These are phyloP conservation scores for Penicillium sp. DNA, from an alignment of 2,329 filamentous ascomycete species.

Conservation along the genomic window DNA sequence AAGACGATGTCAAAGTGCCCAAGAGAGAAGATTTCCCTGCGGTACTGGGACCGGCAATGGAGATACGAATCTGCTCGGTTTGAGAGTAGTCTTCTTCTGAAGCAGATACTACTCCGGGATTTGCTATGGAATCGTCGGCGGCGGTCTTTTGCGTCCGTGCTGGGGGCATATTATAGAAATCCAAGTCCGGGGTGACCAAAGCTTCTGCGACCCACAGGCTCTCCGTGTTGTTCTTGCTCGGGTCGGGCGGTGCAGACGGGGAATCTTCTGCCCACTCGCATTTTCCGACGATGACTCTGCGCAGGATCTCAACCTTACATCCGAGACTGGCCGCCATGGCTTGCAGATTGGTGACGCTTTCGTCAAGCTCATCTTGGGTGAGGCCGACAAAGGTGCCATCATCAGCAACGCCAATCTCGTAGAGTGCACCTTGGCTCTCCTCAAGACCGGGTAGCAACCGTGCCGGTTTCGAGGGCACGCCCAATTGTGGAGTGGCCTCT, in stretches of 20 bases:
- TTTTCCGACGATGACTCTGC: constrained; percentile 79
- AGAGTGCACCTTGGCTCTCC: constrained; percentile 87
- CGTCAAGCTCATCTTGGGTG: constrained; percentile 85
- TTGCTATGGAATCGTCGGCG: background rate
- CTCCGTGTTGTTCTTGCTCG: constrained; percentile 39
- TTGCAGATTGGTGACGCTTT: constrained; percentile 79
- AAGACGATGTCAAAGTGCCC: constrained; percentile 82
- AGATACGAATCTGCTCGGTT: constrained; percentile 77
- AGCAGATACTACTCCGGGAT: background rate
- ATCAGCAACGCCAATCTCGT: constrained; percentile 95
- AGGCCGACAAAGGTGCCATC: constrained; percentile 88
- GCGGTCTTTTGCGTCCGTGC: constrained; percentile 1
- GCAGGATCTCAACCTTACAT: constrained; percentile 76
- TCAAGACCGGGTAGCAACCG: constrained; percentile 72
- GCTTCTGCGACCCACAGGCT: constrained; percentile 88
- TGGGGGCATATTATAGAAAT: constrained; percentile 35
- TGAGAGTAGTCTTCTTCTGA: constrained; percentile 43
- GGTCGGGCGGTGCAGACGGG: constrained; percentile 18
- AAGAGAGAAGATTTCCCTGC: constrained; percentile 91
- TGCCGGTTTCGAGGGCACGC: constrained; percentile 51
- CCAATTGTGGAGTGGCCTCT: constrained; percentile 60
- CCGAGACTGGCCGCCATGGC: constrained; percentile 92
- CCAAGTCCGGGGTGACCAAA: constrained; percentile 72
- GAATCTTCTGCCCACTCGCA: constrained; percentile 59
- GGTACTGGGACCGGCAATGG: constrained; percentile 82